phyloP scores from a whole-genome alignment of 1,284 basidiomycete species.

The Cutaneotrichosporon sp. region DNA sequence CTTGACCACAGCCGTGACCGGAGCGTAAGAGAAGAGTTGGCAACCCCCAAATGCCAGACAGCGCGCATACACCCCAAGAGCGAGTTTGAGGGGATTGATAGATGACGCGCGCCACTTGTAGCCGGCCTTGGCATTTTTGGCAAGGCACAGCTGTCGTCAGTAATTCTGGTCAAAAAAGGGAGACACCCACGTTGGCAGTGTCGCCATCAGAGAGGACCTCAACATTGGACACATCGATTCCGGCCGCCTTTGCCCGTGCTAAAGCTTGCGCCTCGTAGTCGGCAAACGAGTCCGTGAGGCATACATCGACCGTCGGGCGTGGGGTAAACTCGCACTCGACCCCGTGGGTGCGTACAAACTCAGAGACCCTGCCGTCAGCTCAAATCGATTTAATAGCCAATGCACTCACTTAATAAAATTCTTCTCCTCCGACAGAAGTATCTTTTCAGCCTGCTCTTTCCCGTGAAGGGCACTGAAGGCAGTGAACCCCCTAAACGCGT shows the following conservation, averaged over 20 bases:
- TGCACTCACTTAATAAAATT: background rate
- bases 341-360: conserved; percentile 25
- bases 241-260: conserved; percentile 16
- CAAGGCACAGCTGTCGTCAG: conserved; percentile 11
- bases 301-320: conserved; percentile 33
- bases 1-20: conserved; percentile 21
- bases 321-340: conserved; percentile 38
- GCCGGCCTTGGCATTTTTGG: conserved; percentile 21
- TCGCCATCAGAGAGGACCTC: conserved; percentile 10
- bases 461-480: conserved; percentile 32
- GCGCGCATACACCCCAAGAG: conserved; percentile 25
- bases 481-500: conserved; percentile 35
- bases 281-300: conserved; percentile 31
- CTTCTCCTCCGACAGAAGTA: conserved; percentile 8
- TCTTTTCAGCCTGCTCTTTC: conserved; percentile 18
- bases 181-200: conserved; percentile 17
- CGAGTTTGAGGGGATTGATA: conserved; percentile 37
- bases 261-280: conserved; percentile 23
- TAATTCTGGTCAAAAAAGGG: background rate
- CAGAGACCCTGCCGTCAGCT: conserved; percentile 12
- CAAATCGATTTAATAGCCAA: background rate
- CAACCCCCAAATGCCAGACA: conserved; percentile 23
- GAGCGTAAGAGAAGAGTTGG: conserved; percentile 16
- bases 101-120: conserved; percentile 35
- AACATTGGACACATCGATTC: conserved; percentile 20